Evolutionary conservation across 208 protist genomes (phyloP).

Genomic region (Acanthamoeba divionensis): DNA sequence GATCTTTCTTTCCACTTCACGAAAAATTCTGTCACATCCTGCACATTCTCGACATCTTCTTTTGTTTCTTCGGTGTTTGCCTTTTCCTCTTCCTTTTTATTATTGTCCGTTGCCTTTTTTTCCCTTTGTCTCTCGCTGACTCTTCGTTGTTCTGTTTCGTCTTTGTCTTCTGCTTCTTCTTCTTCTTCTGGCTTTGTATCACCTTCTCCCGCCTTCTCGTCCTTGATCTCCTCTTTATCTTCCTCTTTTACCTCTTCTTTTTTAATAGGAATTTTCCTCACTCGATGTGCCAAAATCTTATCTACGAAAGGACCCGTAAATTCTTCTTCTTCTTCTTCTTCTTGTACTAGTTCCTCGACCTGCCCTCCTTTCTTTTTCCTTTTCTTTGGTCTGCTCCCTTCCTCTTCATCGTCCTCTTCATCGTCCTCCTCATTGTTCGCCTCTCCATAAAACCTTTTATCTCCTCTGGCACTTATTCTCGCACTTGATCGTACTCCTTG

Average conservation of each 20-base stretch:
- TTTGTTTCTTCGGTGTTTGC: not conserved
- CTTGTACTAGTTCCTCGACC: too few species aligned
- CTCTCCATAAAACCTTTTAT: not conserved
- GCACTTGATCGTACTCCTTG: not conserved
- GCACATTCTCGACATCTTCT: not conserved
- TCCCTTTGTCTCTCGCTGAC: not conserved
- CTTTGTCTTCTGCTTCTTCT: too few species aligned
- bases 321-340: not conserved
- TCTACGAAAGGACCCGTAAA: not conserved
- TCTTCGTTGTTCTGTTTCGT: not conserved
- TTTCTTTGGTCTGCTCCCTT: not conserved
- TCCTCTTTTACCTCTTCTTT: not conserved
- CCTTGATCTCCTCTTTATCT: not conserved
- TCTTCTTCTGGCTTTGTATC: too few species aligned
- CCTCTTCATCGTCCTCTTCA: not conserved
- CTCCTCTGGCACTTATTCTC: not conserved
- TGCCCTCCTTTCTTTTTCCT: too few species aligned
- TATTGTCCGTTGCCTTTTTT: not conserved
- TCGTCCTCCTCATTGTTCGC: not conserved
- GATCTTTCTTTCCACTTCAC: constrained; percentile 23
- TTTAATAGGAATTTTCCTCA: not conserved
- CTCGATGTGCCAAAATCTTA: constrained; percentile 4
- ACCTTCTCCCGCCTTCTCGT: too few species aligned
- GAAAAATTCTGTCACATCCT: not conserved
- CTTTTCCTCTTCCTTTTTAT: not conserved